Conservation (phyloP, 2,329 filamentous ascomycete species). For the Intubia oerlemansii region DNA sequence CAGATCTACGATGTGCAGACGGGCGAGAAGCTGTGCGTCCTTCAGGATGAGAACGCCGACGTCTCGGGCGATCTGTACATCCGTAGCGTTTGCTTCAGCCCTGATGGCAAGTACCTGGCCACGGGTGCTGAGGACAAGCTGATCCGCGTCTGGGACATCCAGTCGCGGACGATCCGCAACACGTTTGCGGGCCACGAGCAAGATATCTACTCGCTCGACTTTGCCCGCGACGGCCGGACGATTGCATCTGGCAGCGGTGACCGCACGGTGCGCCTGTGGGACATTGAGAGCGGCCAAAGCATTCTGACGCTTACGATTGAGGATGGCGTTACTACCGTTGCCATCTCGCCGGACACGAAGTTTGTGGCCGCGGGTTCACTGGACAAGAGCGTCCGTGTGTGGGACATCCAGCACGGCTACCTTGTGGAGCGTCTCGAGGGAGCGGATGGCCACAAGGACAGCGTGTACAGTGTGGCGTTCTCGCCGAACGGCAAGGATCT, state of each 20-base stretch:
- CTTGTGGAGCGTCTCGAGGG: conserved; percentile 84
- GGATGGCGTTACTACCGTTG: conserved; percentile 92
- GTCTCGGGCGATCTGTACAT: conserved; percentile 90
- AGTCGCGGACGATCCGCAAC: conserved; percentile 61
- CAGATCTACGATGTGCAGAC: conserved; percentile 90
- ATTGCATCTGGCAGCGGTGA: conserved; percentile 94
- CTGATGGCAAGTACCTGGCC: conserved; percentile 79
- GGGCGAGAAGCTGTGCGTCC: conserved; percentile 69
- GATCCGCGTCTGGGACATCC: conserved; percentile 94
- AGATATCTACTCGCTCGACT: conserved; percentile 94
- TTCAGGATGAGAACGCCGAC: conserved; percentile 76
- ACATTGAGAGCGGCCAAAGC: conserved; percentile 67
- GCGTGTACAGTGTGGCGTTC: conserved; percentile 91
- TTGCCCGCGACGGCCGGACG: conserved; percentile 76
- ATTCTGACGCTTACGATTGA: conserved; percentile 79
- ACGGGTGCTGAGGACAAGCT: conserved; percentile 96
- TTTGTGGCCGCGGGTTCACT: conserved; percentile 87
- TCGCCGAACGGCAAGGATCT: conserved; percentile 83
- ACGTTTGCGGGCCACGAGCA: conserved; percentile 95
- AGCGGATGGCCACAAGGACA: conserved; percentile 86
- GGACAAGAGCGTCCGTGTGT: conserved; percentile 94
- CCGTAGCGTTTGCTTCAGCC: conserved; percentile 94
- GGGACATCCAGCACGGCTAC: conserved; percentile 74
- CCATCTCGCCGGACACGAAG: conserved; percentile 86
- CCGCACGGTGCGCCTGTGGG: conserved; percentile 86